phyloP scores from a whole-genome alignment of 164 flowering plant genomes.

The Aristolochia californica region DNA sequence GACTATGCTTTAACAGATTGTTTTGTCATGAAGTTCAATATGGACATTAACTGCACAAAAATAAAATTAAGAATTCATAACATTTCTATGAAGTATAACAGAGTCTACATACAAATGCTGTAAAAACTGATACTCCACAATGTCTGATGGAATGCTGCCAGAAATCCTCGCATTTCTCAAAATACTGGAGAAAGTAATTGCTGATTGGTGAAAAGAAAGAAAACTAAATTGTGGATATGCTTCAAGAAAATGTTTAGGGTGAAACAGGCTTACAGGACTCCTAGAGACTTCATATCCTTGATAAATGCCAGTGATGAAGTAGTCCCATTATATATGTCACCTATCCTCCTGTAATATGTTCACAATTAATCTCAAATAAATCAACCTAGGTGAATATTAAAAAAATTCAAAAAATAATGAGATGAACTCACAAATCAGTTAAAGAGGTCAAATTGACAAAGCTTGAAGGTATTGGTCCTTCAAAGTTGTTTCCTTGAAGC shows the following conservation, averaged over 20 bases:
- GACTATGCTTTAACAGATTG: background rate
- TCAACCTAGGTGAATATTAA: too few relatives aligned
- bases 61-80: background rate
- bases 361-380: background rate
- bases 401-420: too few relatives aligned
- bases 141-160: slow-evolving; percentile 46
- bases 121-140: slow-evolving; percentile 36
- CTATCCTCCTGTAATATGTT: slow-evolving; percentile 39
- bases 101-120: slow-evolving; percentile 37
- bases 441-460: slow-evolving; percentile 46
- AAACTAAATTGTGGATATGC: too few relatives aligned
- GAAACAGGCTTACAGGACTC: slow-evolving; percentile 17
- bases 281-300: slow-evolving; percentile 47
- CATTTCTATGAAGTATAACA: background rate
- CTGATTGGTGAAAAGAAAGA: background rate
- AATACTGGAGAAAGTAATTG: slow-evolving; percentile 25
- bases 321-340: slow-evolving; percentile 48
- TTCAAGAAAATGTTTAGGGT: background rate
- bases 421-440: slow-evolving; percentile 47
- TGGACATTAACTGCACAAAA: too few relatives aligned
- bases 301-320: slow-evolving; percentile 48
- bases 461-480: slow-evolving; percentile 59
- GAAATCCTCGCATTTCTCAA: slow-evolving; percentile 53
- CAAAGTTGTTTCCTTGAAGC: slow-evolving; percentile 65
- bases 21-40: background rate